Percentiles rank a stretch among this genome's conserved stretches.
These are phyloP conservation scores for Jaltomata sinuosa DNA, from an alignment of 257 asterid genomes.

Conservation along the genomic window DNA sequence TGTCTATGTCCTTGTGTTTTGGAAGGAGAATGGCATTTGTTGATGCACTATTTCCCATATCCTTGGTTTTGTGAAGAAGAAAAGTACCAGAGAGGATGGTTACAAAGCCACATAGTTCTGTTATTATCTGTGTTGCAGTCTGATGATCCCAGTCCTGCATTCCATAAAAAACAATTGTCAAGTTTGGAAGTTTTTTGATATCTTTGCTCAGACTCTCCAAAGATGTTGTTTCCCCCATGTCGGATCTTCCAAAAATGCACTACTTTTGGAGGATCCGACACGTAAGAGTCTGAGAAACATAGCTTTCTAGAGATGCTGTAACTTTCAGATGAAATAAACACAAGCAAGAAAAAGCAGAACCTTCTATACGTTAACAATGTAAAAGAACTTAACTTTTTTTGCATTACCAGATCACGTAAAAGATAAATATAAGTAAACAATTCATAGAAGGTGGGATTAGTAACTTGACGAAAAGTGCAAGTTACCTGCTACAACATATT, in stretches of 20 bases:
- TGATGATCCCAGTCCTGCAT: constrained; percentile 15
- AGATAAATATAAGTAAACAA: neutral
- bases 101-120: constrained; percentile 15
- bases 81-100: constrained; percentile 14
- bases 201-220: neutral
- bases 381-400: neutral
- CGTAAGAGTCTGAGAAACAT: neutral
- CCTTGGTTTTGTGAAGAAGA: constrained; percentile 11
- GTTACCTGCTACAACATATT: neutral
- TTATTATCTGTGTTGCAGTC: constrained; percentile 4
- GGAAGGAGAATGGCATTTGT: neutral
- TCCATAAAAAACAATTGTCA: neutral
- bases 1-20: neutral
- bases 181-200: neutral
- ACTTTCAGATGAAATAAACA: neutral
- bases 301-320: neutral
- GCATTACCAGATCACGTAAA: neutral
- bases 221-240: neutral
- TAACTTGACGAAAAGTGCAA: neutral
- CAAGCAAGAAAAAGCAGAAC: neutral
- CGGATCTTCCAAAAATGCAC: neutral
- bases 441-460: neutral
- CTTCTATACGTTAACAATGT: neutral
- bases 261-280: neutral
- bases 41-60: constrained; percentile 12